Evolutionary conservation across 2,329 filamentous ascomycete species (phyloP).

Genomic region (Fusarium mundagurra): DNA sequence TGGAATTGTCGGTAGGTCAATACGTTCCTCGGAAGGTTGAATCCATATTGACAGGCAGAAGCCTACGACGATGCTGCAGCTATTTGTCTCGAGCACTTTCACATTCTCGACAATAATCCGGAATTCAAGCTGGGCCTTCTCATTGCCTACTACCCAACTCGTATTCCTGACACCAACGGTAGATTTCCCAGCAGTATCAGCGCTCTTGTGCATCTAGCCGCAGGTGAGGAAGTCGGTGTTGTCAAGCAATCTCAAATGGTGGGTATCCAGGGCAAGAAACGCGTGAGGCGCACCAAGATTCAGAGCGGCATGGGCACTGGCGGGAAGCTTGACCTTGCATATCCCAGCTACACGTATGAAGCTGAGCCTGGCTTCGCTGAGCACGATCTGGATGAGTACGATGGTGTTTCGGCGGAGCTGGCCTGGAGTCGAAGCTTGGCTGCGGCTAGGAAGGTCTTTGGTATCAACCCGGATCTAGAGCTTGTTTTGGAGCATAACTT

Average conservation of each 20-base stretch:
- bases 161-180: slow-evolving; percentile 55
- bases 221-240: slow-evolving; percentile 52
- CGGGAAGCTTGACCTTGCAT: slow-evolving; percentile 48
- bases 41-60: background rate
- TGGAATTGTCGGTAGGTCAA: slow-evolving; percentile 53
- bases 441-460: slow-evolving; percentile 69
- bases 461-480: slow-evolving; percentile 70
- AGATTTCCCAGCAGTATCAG: slow-evolving; percentile 53
- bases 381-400: slow-evolving; percentile 73
- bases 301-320: slow-evolving; percentile 52
- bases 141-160: slow-evolving; percentile 57
- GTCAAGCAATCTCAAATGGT: slow-evolving; percentile 55
- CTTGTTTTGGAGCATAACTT: slow-evolving; percentile 73
- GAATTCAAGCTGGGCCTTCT: slow-evolving; percentile 55
- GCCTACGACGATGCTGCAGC: slow-evolving; percentile 53
- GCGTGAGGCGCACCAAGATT: slow-evolving; percentile 47
- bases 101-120: slow-evolving; percentile 56
- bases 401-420: slow-evolving; percentile 70
- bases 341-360: slow-evolving; percentile 54
- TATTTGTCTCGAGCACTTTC: slow-evolving; percentile 56
- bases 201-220: slow-evolving; percentile 53
- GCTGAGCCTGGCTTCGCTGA: slow-evolving; percentile 76
- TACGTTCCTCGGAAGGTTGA: fast-evolving
- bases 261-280: slow-evolving; percentile 56
- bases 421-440: slow-evolving; percentile 75